These are phyloP conservation scores for Basidiobolus meristosporus DNA, from an alignment of 371 early-diverging fungal genomes.

Conservation along the genomic window DNA sequence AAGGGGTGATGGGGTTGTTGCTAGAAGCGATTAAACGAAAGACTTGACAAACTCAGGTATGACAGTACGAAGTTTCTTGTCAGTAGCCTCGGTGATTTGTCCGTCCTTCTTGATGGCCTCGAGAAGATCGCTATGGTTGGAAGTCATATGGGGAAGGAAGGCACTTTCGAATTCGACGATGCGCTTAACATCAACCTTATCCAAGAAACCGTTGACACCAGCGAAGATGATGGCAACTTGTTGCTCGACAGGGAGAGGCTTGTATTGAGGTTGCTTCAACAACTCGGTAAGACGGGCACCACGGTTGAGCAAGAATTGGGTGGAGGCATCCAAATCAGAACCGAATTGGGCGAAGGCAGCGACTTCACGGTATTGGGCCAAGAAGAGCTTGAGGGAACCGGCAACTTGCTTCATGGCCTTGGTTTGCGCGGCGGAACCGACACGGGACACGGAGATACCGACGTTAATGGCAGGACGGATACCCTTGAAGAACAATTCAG, in stretches of 20 bases:
- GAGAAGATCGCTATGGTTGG: constrained; percentile 71
- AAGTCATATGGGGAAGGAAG: constrained; percentile 69
- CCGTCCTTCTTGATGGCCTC: constrained; percentile 77
- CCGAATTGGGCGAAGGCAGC: constrained; percentile 97
- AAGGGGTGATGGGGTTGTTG: too few relatives aligned
- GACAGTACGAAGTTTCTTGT: constrained; percentile 66
- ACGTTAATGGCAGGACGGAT: constrained; percentile 95
- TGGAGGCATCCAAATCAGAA: constrained; percentile 91
- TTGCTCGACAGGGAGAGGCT: constrained; percentile 78
- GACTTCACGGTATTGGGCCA: constrained; percentile 97
- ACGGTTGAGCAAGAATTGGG: constrained; percentile 89
- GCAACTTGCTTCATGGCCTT: constrained; percentile 98
- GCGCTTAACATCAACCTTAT: constrained; percentile 81
- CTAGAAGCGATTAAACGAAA: constrained; percentile 19
- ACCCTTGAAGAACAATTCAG: constrained; percentile 96
- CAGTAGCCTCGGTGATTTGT: constrained; percentile 69
- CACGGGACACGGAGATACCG: constrained; percentile 95
- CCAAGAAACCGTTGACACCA: constrained; percentile 94
- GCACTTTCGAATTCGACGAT: constrained; percentile 81
- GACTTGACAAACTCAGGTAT: constrained; percentile 69
- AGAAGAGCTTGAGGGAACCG: constrained; percentile 91
- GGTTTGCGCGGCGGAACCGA: constrained; percentile 95
- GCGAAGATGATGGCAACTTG: constrained; percentile 85
- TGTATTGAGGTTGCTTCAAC: constrained; percentile 86
- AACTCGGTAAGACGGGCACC: constrained; percentile 91